Conservation (phyloP, 2,329 filamentous ascomycete genomes). For the Rhynchosporium agropyri region DNA sequence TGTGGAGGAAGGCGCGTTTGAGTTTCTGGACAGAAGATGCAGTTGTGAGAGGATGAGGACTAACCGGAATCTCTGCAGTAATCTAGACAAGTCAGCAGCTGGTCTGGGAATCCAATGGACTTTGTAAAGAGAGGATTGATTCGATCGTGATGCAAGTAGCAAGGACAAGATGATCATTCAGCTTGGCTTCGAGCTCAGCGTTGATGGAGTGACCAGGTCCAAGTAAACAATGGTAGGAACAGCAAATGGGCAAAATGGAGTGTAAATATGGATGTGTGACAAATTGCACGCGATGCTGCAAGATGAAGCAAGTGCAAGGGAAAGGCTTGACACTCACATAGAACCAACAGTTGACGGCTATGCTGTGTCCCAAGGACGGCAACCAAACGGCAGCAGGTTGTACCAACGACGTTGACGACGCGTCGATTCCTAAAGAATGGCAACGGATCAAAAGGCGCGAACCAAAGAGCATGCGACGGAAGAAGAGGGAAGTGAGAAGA, state of each 20-base stretch:
- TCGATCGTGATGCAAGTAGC: no score
- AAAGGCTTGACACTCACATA: not conserved
- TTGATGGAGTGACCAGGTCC: not conserved
- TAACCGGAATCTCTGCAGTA: slow-evolving; percentile 11
- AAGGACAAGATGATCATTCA: not conserved
- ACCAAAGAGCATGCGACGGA: not conserved
- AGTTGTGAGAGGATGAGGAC: not conserved
- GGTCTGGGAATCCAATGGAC: not conserved
- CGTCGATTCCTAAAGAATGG: slow-evolving; percentile 8
- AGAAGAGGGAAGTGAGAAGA: slow-evolving; percentile 3
- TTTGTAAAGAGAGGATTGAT: no score
- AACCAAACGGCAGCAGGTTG: slow-evolving; percentile 11
- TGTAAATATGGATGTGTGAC: not conserved
- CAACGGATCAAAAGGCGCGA: slow-evolving; percentile 8
- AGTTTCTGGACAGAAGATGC: not conserved
- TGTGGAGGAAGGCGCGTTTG: not conserved
- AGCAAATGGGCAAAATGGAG: not conserved
- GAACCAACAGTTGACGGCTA: slow-evolving; percentile 8
- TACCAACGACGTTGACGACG: slow-evolving; percentile 10
- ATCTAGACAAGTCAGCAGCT: slow-evolving; percentile 7
- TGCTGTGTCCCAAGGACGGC: slow-evolving; percentile 15
- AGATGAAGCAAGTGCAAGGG: not conserved
- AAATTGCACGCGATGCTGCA: not conserved
- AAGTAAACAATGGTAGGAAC: slow-evolving; percentile 8
- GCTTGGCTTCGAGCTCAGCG: not conserved